These are phyloP conservation scores for Eucalyptus sideroxylon DNA, from an alignment of 345 rosid genomes.

Conservation along the genomic window DNA sequence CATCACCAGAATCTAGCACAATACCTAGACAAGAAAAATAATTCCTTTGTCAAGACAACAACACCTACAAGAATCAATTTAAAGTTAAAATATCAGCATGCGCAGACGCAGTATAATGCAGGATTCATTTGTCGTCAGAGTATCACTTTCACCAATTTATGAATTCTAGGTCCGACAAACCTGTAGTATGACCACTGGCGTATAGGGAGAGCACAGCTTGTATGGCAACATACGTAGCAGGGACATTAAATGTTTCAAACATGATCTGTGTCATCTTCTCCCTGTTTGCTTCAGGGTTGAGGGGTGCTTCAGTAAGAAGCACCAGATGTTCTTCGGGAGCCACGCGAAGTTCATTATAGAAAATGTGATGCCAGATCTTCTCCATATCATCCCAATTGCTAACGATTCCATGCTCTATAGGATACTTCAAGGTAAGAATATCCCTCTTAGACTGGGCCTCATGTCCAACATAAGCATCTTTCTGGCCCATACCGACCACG, in stretches of 20 bases:
- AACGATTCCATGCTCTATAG: not conserved
- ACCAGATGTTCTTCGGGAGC: not conserved
- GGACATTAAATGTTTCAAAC: not conserved
- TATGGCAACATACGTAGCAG: not conserved
- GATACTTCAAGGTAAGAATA: not conserved
- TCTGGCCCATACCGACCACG: not conserved
- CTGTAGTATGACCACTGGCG: not conserved
- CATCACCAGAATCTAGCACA: not conserved
- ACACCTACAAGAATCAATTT: not conserved
- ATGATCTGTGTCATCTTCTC: not conserved
- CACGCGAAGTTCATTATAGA: not conserved
- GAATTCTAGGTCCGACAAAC: not conserved
- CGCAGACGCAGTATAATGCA: not conserved
- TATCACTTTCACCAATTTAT: not conserved
- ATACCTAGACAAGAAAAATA: not conserved
- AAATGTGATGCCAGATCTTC: not conserved
- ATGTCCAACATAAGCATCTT: not conserved
- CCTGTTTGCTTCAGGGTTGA: not conserved
- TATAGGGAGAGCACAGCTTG: not conserved
- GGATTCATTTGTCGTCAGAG: not conserved
- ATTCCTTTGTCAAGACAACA: not conserved
- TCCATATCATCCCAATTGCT: not conserved
- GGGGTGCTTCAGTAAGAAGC: not conserved
- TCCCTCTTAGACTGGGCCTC: not conserved
- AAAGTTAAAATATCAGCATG: not conserved